Conservation (phyloP, 192 early-diverging fungal genomes). For the Helicostylum pulchrum region DNA sequence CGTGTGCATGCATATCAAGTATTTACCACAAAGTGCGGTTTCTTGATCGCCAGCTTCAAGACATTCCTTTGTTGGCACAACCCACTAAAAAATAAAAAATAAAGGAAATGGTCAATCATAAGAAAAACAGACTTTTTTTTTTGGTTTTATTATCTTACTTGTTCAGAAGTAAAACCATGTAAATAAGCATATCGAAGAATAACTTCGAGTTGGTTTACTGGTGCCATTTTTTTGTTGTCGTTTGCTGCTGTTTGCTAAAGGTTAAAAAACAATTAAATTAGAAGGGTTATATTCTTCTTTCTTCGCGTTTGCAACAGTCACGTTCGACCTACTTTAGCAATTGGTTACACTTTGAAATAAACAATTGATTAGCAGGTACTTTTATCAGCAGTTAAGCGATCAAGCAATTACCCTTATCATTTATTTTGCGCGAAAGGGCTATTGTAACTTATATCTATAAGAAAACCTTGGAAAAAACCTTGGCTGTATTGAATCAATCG, state of each 20-base stretch:
- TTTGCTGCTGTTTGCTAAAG: too few relatives aligned
- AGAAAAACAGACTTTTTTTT: not conserved
- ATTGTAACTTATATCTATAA: too few relatives aligned
- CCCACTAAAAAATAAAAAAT: slow-evolving; percentile 20
- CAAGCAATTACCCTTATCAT: too few relatives aligned
- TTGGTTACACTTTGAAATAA: too few relatives aligned
- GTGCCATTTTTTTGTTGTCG: too few relatives aligned
- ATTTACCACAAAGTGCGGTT: slow-evolving; percentile 24
- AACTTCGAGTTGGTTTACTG: slow-evolving; percentile 18
- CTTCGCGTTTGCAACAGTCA: too few relatives aligned
- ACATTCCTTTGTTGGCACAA: slow-evolving; percentile 21
- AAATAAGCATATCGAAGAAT: slow-evolving; percentile 27
- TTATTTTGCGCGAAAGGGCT: too few relatives aligned
- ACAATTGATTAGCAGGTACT: too few relatives aligned
- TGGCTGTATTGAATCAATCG: too few relatives aligned
- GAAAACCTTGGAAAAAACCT: too few relatives aligned
- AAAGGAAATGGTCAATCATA: not conserved
- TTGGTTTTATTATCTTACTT: slow-evolving; percentile 6
- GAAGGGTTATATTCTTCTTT: too few relatives aligned
- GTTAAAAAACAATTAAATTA: not conserved
- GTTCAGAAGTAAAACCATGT: slow-evolving; percentile 16
- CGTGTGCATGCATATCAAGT: not conserved
- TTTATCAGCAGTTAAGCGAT: too few relatives aligned
- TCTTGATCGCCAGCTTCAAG: slow-evolving; percentile 8
- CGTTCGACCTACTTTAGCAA: not conserved